Percentiles rank a stretch among this genome's conserved stretches.
These are phyloP conservation scores for Pythium biforme DNA, from an alignment of 352 stramenopile species.

Conservation along the genomic window DNA sequence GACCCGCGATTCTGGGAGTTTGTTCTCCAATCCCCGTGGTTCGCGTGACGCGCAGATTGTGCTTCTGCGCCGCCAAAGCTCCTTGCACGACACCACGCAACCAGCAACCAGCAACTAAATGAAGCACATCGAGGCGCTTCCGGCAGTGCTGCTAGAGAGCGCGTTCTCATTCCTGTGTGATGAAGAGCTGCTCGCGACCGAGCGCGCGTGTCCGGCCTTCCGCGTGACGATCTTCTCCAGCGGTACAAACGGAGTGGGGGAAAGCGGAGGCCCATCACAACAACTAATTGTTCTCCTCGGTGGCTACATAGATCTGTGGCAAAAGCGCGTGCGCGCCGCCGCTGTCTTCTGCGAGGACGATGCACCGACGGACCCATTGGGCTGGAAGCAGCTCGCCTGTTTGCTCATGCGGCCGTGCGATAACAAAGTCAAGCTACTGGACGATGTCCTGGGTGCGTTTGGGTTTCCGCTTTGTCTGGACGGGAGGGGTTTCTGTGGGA, in stretches of 20 bases:
- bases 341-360: background rate
- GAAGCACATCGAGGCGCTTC: background rate
- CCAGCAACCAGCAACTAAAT: too few species aligned
- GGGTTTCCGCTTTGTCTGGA: too few species aligned
- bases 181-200: background rate
- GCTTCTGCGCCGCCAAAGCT: too few species aligned
- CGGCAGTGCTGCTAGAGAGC: background rate
- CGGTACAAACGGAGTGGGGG: too few species aligned
- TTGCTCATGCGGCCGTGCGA: slow-evolving; percentile 7
- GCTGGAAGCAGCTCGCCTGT: slow-evolving; percentile 1
- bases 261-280: too few species aligned
- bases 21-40: too few species aligned
- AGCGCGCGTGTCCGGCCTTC: background rate
- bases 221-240: background rate
- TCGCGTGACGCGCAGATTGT: too few species aligned
- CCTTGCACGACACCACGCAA: too few species aligned
- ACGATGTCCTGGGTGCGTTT: background rate
- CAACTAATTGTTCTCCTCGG: too few species aligned
- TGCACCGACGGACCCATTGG: background rate
- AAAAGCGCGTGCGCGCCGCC: background rate
- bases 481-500: too few species aligned
- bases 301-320: background rate
- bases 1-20: too few species aligned
- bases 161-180: background rate
- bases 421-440: background rate